Percentiles rank a stretch among this genome's conserved stretches.
These are phyloP conservation scores for Tylopilus plumbeoviolaceoides DNA, from an alignment of 768 basidiomycete species.

Conservation along the genomic window DNA sequence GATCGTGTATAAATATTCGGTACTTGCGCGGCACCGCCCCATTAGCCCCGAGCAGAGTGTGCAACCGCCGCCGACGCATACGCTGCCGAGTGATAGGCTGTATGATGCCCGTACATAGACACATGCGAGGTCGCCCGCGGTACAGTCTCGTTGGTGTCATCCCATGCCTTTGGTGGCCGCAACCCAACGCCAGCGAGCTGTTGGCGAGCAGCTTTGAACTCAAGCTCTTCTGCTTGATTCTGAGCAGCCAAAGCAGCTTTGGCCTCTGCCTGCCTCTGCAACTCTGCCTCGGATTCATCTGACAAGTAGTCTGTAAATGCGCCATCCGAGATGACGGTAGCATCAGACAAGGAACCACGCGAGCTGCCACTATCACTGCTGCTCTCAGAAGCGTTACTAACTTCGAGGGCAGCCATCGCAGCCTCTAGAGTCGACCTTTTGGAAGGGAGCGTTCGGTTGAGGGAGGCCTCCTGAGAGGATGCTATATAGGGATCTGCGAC, in stretches of 20 bases:
- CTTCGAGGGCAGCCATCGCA: slow-evolving; percentile 36
- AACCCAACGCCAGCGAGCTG: slow-evolving; percentile 72
- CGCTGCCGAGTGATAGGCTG: slow-evolving; percentile 26
- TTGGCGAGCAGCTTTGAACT: slow-evolving; percentile 77
- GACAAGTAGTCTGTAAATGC: slow-evolving; percentile 88
- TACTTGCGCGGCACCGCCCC: slow-evolving; percentile 3
- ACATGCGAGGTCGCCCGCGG: slow-evolving; percentile 24
- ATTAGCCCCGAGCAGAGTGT: slow-evolving; percentile 29
- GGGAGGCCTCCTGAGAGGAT: slow-evolving; percentile 29
- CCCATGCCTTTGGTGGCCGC: slow-evolving; percentile 76
- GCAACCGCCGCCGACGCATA: slow-evolving; percentile 25
- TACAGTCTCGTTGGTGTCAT: slow-evolving; percentile 42
- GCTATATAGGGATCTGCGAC: slow-evolving; percentile 20
- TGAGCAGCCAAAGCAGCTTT: slow-evolving; percentile 76
- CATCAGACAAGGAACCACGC: slow-evolving; percentile 59
- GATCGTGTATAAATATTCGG: slow-evolving; percentile 20
- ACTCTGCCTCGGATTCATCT: slow-evolving; percentile 88
- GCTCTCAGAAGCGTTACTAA: slow-evolving; percentile 48
- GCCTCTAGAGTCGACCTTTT: slow-evolving; percentile 35
- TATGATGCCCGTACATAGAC: slow-evolving; percentile 23
- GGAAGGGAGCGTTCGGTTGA: slow-evolving; percentile 32
- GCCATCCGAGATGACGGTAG: slow-evolving; percentile 80
- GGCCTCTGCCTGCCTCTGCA: slow-evolving; percentile 82
- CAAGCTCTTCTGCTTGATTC: slow-evolving; percentile 73
- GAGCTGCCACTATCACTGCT: slow-evolving; percentile 52